phyloP scores from a whole-genome alignment of 2,329 filamentous ascomycete genomes.

The Penicillium sp. region DNA sequence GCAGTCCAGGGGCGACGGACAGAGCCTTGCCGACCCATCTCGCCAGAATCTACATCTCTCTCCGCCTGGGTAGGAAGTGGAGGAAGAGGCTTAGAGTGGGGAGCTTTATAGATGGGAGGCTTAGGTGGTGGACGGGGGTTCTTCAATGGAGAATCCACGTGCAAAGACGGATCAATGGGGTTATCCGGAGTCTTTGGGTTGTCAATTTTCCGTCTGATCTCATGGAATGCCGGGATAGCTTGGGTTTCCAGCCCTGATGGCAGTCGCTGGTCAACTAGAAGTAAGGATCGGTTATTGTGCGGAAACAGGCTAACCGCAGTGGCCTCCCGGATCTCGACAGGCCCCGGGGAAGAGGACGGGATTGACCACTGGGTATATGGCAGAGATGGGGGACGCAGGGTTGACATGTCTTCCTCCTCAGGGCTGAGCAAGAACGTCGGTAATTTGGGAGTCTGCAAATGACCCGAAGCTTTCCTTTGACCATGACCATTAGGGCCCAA shows the following conservation, averaged over 20 bases:
- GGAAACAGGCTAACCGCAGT: constrained; percentile 62
- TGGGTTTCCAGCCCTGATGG: constrained; percentile 27
- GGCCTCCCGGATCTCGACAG: constrained; percentile 62
- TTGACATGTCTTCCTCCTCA: constrained; percentile 43
- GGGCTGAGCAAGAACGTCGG: constrained; percentile 40
- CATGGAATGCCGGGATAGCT: constrained; percentile 29
- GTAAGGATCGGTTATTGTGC: constrained; percentile 63
- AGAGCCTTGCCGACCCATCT: constrained; percentile 33
- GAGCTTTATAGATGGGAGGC: constrained; percentile 46
- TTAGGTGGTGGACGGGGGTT: constrained; percentile 60
- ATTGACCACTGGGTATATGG: constrained; percentile 51
- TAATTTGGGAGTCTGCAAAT: constrained; percentile 32
- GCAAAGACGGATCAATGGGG: constrained; percentile 10
- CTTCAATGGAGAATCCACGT: constrained; percentile 58
- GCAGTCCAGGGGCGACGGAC: constrained; percentile 39
- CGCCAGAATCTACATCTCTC: not conserved
- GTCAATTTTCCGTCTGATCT: constrained; percentile 10
- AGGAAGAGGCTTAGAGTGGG: constrained; percentile 54
- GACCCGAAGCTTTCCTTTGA: constrained; percentile 10
- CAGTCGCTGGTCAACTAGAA: constrained; percentile 60
- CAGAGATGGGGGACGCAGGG: constrained; percentile 49
- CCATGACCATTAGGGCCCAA: constrained; percentile 1
- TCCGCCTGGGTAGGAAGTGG: constrained; percentile 51
- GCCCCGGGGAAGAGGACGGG: constrained; percentile 51
- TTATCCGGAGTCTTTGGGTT: constrained; percentile 31